Evolutionary conservation across 2,329 filamentous ascomycete genomes (phyloP), one percentile per base, ranked within the genome.

Genomic region (Botrytis medusae): DNA sequence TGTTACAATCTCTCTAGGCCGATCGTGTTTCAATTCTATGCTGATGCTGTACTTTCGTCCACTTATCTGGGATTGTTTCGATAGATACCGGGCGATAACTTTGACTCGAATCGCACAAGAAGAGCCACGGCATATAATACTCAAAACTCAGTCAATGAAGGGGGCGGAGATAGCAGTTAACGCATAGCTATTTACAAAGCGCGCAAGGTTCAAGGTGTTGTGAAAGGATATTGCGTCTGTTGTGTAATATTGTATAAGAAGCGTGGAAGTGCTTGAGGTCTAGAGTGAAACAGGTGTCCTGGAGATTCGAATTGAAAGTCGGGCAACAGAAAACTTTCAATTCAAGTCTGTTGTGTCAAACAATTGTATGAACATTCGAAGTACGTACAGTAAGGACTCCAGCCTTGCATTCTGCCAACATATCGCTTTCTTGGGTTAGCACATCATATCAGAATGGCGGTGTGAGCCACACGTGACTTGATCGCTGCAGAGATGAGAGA

Each of bases 361-460:
- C n/a, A 37, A 54, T 40, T 37, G 63, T 37, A 16, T 25, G 44
- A 34, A 67, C 22, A 61, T 40, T 40, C 22, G 34, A 61, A 61
- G 59, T 25, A n/a, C 22, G 59, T 25, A n/a, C 22, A 42, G 37
- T 40, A 29, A 29, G 10, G 16, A 9, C 46, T 48, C 40, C 48
- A 68, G 65, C 65, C 65, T 69, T 51, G 65, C 25, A 59, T 69
- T 69, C 34, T 69, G 65, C 65, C 65, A 44, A 0, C 1, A 16
- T 7, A 6, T 54, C 7, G 6, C 34, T 14, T 57, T 69, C 51
- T 44, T 32, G 18, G 48, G 18, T 44, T 69, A 69, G 65, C n/a
- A 9, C 32, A 14, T 16, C 25, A 8, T 4, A 20, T 5, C 1
- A 2, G 1, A 8, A 18, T 12, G 25, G 64, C 64, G 64, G 64